Conservation (phyloP, 2,329 filamentous ascomycete species). For the Aspergillus neoniger region DNA sequence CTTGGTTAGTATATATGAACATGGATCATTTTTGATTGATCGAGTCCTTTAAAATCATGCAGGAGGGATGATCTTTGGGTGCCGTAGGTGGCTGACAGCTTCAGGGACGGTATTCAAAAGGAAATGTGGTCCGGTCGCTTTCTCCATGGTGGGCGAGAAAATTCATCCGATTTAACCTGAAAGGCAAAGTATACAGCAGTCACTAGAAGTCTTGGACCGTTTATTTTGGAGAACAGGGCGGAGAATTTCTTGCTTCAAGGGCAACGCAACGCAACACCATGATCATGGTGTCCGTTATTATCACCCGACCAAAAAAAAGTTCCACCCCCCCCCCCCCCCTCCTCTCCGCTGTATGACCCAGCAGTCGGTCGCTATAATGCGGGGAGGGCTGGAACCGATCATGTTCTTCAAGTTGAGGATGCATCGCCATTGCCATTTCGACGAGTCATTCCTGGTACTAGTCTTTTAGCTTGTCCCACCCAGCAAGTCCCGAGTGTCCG, state of each 20-base stretch:
- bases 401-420: constrained; percentile 16
- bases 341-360: background rate
- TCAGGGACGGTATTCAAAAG: background rate
- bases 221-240: background rate
- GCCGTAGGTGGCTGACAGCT: constrained; percentile 2
- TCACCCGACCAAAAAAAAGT: background rate
- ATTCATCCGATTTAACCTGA: no score
- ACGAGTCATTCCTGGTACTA: constrained; percentile 12
- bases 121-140: background rate
- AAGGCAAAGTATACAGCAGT: no score
- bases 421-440: constrained; percentile 9
- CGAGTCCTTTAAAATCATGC: background rate
- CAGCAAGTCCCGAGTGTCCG: constrained; percentile 22
- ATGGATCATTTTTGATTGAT: background rate
- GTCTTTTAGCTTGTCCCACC: constrained; percentile 21
- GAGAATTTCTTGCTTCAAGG: background rate
- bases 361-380: background rate
- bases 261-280: background rate
- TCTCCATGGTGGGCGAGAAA: background rate
- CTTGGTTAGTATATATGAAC: background rate
- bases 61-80: background rate
- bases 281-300: background rate
- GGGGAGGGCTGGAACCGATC: constrained; percentile 4
- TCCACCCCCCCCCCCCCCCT: no score
- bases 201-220: background rate